These are phyloP conservation scores for Talaromyces wortmannii DNA, from an alignment of 495 filamentous ascomycete genomes.

Conservation along the genomic window DNA sequence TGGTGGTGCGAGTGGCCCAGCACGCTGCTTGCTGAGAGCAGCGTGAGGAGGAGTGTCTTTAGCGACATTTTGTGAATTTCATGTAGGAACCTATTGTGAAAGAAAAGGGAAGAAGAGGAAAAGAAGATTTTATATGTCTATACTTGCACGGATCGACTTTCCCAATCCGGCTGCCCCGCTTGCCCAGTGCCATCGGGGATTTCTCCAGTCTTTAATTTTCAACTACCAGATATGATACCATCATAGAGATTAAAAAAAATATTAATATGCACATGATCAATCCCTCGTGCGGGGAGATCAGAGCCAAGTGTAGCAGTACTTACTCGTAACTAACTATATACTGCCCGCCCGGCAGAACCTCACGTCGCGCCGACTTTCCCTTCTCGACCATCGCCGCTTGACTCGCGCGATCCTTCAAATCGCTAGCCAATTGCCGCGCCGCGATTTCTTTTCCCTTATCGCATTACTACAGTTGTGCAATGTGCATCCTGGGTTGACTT, in stretches of 20 bases:
- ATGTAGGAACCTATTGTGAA: too few relatives aligned
- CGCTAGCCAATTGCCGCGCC: too few relatives aligned
- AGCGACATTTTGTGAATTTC: neutral
- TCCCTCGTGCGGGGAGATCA: neutral
- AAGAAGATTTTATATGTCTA: constrained; percentile 1
- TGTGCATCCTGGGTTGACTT: neutral
- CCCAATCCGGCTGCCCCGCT: neutral
- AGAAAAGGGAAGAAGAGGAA: constrained; percentile 10
- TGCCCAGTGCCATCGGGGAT: neutral
- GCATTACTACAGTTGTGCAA: neutral
- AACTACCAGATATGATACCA: too few relatives aligned
- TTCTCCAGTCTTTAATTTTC: too few relatives aligned
- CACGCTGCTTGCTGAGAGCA: constrained; percentile 30
- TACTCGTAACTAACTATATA: too few relatives aligned
- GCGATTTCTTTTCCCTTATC: too few relatives aligned
- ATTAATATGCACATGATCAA: too few relatives aligned
- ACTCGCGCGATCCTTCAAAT: too few relatives aligned
- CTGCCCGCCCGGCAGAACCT: neutral
- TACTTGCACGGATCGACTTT: constrained; percentile 1
- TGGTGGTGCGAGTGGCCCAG: constrained; percentile 26
- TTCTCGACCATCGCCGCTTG: constrained; percentile 20
- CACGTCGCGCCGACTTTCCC: constrained; percentile 39
- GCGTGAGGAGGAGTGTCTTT: constrained; percentile 11
- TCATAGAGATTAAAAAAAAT: too few relatives aligned
- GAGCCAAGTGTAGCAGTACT: too few relatives aligned